These are phyloP conservation scores for Rhizoctonia solani DNA, from an alignment of 1,284 basidiomycete genomes.

Conservation along the genomic window DNA sequence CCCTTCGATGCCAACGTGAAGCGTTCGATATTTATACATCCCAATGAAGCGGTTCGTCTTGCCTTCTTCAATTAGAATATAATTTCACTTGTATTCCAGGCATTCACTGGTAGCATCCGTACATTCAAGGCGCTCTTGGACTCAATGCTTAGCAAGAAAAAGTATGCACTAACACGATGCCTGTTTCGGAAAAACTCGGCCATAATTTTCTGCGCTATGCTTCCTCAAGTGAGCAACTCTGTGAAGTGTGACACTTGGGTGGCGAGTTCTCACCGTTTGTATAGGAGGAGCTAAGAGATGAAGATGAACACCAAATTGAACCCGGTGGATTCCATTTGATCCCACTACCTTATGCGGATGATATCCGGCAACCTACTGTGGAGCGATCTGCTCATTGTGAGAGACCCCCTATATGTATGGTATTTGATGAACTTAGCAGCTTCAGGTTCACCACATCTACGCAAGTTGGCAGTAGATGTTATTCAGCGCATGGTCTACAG, in stretches of 20 bases:
- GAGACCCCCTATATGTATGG: constrained; percentile 23
- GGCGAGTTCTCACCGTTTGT: too few relatives aligned
- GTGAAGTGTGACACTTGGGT: neutral
- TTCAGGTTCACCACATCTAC: constrained; percentile 69
- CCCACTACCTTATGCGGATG: constrained; percentile 90
- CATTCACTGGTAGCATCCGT: constrained; percentile 87
- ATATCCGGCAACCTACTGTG: constrained; percentile 78
- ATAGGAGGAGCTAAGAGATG: constrained; percentile 75
- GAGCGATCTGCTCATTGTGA: constrained; percentile 61
- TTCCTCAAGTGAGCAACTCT: constrained; percentile 72
- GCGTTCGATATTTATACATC: constrained; percentile 90
- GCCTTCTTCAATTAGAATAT: neutral
- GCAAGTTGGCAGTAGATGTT: constrained; percentile 70
- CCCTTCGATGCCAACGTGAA: constrained; percentile 88
- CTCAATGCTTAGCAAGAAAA: constrained; percentile 80
- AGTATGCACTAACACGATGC: constrained; percentile 78
- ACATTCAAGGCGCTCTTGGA: constrained; percentile 87
- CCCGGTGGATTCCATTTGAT: constrained; percentile 94
- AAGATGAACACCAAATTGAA: constrained; percentile 72
- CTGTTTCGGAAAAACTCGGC: constrained; percentile 72
- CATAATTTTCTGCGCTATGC: constrained; percentile 81
- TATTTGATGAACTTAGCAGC: constrained; percentile 20
- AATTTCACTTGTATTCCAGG: constrained; percentile 48
- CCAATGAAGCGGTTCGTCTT: constrained; percentile 76
- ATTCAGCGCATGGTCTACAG: constrained; percentile 81